A percentile compares a stretch with the other conserved stretches of the same genome.
phyloP scores from a whole-genome alignment of 306 rosid species.

The Cucumis hystrix region DNA sequence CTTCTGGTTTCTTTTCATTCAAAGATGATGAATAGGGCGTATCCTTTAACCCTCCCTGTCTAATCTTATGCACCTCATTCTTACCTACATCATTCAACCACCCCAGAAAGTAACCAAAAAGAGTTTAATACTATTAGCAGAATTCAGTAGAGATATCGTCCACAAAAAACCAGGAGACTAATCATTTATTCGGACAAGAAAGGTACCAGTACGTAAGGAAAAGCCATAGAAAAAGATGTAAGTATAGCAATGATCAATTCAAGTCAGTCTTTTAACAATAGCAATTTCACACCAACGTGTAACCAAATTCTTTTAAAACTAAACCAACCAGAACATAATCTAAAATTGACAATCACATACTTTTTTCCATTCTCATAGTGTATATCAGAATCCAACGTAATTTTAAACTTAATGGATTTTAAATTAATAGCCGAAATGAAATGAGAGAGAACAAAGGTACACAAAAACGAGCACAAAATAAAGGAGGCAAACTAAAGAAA shows the following conservation, averaged over 20 bases:
- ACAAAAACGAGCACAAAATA: too few relatives aligned
- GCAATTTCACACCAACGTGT: background rate
- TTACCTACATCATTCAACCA: slow-evolving; percentile 31
- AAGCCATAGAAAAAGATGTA: background rate
- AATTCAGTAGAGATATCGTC: background rate
- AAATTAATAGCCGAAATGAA: too few relatives aligned
- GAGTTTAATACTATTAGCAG: background rate
- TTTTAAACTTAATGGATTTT: background rate
- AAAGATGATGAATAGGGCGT: slow-evolving; percentile 17
- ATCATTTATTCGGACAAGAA: background rate
- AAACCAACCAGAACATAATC: background rate
- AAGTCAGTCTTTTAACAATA: background rate
- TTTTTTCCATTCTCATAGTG: background rate
- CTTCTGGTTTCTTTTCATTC: slow-evolving; percentile 19
- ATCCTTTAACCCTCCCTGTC: slow-evolving; percentile 25
- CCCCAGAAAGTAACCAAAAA: background rate
- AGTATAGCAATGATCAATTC: background rate
- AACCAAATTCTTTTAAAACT: background rate
- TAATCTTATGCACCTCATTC: slow-evolving; percentile 24
- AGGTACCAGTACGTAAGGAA: too few relatives aligned
- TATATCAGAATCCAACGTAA: background rate
- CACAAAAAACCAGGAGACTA: background rate
- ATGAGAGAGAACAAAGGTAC: too few relatives aligned
- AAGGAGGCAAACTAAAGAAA: too few relatives aligned
- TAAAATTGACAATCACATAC: background rate